Conservation (phyloP, 2,329 filamentous ascomycete species). For the Nectriaceae sp. region DNA sequence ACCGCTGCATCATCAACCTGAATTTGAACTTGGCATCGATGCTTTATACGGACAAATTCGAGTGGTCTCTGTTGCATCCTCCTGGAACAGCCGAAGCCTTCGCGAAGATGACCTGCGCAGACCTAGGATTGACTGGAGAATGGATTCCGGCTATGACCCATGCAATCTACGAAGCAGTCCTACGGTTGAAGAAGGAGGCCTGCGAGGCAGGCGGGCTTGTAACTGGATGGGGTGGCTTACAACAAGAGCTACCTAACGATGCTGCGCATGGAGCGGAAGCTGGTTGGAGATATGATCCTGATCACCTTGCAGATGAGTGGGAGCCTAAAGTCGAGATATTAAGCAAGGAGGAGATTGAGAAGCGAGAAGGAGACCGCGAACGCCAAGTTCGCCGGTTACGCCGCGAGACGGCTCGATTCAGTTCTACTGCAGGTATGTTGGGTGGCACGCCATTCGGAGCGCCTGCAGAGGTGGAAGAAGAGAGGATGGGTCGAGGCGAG, state of each 20-base stretch:
- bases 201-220: constrained; percentile 89
- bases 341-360: constrained; percentile 96
- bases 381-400: constrained; percentile 83
- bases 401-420: constrained; percentile 90
- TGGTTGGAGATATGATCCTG: constrained; percentile 94
- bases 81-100: constrained; percentile 91
- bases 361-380: constrained; percentile 91
- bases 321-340: constrained; percentile 79
- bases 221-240: constrained; percentile 63
- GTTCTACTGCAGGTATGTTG: constrained; percentile 79
- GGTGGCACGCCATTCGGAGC: constrained; percentile 70
- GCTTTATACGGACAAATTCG: constrained; percentile 95
- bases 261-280: constrained; percentile 80
- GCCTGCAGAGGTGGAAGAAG: constrained; percentile 63
- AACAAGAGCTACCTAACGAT: constrained; percentile 80
- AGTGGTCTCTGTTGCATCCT: constrained; percentile 93
- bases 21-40: constrained; percentile 91
- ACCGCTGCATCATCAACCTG: constrained; percentile 87
- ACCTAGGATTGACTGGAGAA: constrained; percentile 85
- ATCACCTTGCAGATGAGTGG: constrained; percentile 83
- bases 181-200: constrained; percentile 93
- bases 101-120: constrained; percentile 88
- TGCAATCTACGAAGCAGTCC: constrained; percentile 92
- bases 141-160: constrained; percentile 95
- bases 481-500: constrained; percentile 88